These are phyloP conservation scores for Myxozyma nipponensis DNA, from an alignment of 805 yeast species.

Conservation along the genomic window DNA sequence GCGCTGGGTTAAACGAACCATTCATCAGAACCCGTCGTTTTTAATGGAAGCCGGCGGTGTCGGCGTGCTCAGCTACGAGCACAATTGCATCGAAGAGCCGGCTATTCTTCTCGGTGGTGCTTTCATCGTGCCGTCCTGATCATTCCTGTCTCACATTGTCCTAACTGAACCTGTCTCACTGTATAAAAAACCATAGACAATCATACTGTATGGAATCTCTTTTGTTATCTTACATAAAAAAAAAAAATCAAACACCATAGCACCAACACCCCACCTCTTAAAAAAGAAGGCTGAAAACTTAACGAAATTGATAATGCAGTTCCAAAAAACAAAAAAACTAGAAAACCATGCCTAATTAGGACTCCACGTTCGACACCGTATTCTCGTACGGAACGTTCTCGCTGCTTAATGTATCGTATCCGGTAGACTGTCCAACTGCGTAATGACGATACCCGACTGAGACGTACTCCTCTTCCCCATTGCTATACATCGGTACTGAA, in stretches of 20 bases:
- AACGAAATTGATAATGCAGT: background rate
- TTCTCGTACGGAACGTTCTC: constrained; percentile 17
- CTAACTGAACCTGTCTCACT: no score
- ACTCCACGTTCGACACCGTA: constrained; percentile 1
- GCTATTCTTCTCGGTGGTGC: constrained; percentile 83
- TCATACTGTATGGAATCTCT: no score
- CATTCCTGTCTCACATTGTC: no score
- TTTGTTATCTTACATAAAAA: background rate
- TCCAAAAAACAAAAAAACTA: constrained; percentile 1
- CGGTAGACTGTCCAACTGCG: constrained; percentile 1
- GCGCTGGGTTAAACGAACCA: constrained; percentile 70
- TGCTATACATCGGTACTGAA: constrained; percentile 24
- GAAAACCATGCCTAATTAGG: background rate
- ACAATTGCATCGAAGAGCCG: constrained; percentile 78
- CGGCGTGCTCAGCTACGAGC: constrained; percentile 88
- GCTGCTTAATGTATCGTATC: constrained; percentile 6
- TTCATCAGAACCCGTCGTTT: constrained; percentile 67
- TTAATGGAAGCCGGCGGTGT: constrained; percentile 93
- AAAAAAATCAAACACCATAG: background rate
- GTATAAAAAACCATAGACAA: no score
- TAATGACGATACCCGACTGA: constrained; percentile 20
- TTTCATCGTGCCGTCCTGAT: constrained; percentile 55
- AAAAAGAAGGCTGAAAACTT: background rate
- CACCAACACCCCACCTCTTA: constrained; percentile 2
- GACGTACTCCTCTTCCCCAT: constrained; percentile 16